phyloP scores from a whole-genome alignment of 2,329 filamentous ascomycete genomes.

The Fusarium ambrosium region DNA sequence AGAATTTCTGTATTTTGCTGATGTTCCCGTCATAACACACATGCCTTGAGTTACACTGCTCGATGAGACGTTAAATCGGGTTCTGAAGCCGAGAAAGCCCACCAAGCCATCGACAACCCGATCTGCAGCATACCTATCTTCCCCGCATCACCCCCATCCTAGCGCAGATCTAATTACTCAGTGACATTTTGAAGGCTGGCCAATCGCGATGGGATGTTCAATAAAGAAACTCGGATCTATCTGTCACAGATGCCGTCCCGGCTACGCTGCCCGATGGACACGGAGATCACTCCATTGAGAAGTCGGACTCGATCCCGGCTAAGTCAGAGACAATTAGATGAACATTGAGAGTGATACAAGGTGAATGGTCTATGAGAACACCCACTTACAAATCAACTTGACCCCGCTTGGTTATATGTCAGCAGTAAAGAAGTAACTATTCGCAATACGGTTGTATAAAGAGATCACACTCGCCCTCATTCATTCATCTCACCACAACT shows the following conservation, averaged over 20 bases:
- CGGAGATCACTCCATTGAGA: neutral
- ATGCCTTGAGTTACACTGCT: neutral
- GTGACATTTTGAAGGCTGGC: neutral
- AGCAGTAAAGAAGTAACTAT: conserved; percentile 3
- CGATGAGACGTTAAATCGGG: neutral
- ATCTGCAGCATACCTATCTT: neutral
- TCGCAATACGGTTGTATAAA: neutral
- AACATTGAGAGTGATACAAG: neutral
- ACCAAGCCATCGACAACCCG: neutral
- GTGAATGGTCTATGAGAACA: neutral
- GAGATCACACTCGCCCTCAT: neutral
- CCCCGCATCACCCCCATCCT: neutral
- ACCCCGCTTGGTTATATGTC: conserved; percentile 3
- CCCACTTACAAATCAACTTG: neutral
- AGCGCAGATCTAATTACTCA: neutral
- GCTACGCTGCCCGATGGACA: conserved; percentile 2
- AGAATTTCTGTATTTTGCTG: neutral
- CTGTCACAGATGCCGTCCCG: neutral
- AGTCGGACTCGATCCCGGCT: neutral
- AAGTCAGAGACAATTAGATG: neutral
- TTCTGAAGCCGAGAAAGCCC: neutral
- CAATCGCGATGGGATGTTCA: neutral
- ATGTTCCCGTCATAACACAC: neutral
- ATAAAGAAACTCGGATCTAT: neutral
- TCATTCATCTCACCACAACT: neutral